Conservation (phyloP, 78 protist genomes). For the Trichosphaerium sp. region DNA sequence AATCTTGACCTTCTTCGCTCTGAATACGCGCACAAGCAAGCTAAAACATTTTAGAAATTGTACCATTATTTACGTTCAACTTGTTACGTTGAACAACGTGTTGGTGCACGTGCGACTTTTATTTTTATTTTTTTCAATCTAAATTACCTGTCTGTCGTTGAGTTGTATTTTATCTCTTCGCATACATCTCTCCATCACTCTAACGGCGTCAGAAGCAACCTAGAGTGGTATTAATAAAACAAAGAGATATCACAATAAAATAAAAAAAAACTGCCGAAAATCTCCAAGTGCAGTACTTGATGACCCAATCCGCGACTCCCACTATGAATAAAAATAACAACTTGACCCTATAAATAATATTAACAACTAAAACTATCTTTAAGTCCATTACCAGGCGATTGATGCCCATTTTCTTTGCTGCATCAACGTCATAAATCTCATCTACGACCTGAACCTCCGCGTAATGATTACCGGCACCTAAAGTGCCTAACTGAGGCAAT, state of each 20-base stretch:
- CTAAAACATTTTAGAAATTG: background rate
- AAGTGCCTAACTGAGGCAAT: conserved; percentile 77
- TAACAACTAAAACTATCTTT: background rate
- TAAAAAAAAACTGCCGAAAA: too few species aligned
- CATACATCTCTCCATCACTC: conserved; percentile 77
- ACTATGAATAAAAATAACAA: conserved; percentile 76
- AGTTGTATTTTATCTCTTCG: conserved; percentile 53
- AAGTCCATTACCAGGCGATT: conserved; percentile 22
- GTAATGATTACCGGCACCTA: conserved; percentile 96
- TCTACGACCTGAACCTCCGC: conserved; percentile 84
- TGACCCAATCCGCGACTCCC: conserved; percentile 95
- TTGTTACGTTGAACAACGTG: too few species aligned
- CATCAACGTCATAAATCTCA: conserved; percentile 70
- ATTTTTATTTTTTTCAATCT: background rate
- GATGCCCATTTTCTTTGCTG: conserved; percentile 85
- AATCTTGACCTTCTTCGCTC: conserved; percentile 52
- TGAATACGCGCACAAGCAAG: conserved; percentile 52
- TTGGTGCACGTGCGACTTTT: too few species aligned
- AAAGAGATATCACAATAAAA: too few species aligned
- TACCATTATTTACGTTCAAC: too few species aligned
- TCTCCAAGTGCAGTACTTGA: too few species aligned
- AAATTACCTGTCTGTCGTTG: conserved; percentile 70
- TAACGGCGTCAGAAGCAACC: conserved; percentile 91
- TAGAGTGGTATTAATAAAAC: too few species aligned
- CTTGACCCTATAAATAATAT: conserved; percentile 25